Percentiles rank a stretch among this genome's conserved stretches.
Conservation (phyloP, 768 basidiomycete species). For the Podaxis sp. region DNA sequence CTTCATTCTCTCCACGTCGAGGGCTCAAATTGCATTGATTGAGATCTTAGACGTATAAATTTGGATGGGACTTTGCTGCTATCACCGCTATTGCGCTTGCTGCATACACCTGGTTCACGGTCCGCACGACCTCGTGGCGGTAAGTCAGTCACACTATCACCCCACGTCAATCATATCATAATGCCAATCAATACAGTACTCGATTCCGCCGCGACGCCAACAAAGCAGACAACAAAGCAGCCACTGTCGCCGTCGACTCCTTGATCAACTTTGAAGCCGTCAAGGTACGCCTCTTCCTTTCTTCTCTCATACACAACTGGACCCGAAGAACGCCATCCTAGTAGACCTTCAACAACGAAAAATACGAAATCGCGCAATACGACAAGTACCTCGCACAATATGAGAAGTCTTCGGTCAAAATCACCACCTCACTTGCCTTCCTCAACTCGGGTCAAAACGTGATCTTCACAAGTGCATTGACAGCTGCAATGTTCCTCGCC, state of each 20-base stretch:
- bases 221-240: constrained; percentile 94
- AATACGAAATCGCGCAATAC: constrained; percentile 87
- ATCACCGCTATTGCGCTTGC: constrained; percentile 84
- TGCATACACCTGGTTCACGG: constrained; percentile 96
- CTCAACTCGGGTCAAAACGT: constrained; percentile 97
- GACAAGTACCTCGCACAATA: constrained; percentile 85
- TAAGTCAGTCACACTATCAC: constrained; percentile 28
- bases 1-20: constrained; percentile 2
- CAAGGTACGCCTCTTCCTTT: constrained; percentile 56
- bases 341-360: constrained; percentile 97
- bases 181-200: constrained; percentile 51
- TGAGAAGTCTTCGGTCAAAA: constrained; percentile 91
- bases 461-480: constrained; percentile 93
- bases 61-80: constrained; percentile 96
- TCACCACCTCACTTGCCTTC: constrained; percentile 90
- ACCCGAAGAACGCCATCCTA: neutral
- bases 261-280: constrained; percentile 99
- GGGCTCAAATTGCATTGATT: neutral
- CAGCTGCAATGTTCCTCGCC: constrained; percentile 93
- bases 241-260: constrained; percentile 90
- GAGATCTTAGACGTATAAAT: constrained; percentile 81
- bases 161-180: neutral
- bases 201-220: constrained; percentile 94
- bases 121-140: constrained; percentile 96
- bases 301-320: neutral